A percentile compares a stretch with the other conserved stretches of the same genome.
phyloP scores from a whole-genome alignment of 23 red algal genomes.

The Pyropia yezoensis region DNA sequence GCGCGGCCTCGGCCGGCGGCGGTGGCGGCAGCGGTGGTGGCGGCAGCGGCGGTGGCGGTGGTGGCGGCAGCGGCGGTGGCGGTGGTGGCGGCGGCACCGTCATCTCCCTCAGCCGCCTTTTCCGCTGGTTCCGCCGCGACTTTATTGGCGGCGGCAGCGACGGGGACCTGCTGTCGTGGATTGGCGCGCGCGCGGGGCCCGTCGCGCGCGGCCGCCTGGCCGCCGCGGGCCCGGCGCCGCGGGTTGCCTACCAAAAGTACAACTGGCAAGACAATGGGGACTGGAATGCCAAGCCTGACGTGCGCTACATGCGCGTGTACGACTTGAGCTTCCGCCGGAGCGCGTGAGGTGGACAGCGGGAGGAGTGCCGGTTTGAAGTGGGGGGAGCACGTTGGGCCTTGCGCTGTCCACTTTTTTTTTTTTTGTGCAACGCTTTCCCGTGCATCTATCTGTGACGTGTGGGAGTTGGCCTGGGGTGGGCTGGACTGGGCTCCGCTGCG shows the following conservation, averaged over 20 bases:
- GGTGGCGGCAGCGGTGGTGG: no score
- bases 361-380: no score
- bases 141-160: slow-evolving; percentile 32
- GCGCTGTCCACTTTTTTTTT: no score
- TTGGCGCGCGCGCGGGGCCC: slow-evolving; percentile 23
- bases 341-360: slow-evolving; percentile 3
- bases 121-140: slow-evolving; percentile 55
- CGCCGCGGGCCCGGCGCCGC: slow-evolving; percentile 4
- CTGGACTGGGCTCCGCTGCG: no score
- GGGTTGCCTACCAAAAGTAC: slow-evolving; percentile 47
- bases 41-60: no score
- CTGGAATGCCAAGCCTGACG: slow-evolving; percentile 35
- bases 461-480: no score
- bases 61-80: no score
- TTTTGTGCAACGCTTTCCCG: no score
- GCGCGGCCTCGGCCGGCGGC: no score
- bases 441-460: no score
- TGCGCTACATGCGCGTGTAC: slow-evolving; percentile 54
- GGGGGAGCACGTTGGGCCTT: no score
- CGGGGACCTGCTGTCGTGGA: slow-evolving; percentile 34
- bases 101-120: slow-evolving; percentile 41
- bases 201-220: slow-evolving; percentile 5
- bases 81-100: neutral
- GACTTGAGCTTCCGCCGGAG: slow-evolving; percentile 45
- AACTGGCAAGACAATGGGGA: slow-evolving; percentile 74